These are phyloP conservation scores for Paxillus involutus DNA, from an alignment of 768 basidiomycete species.

Conservation along the genomic window DNA sequence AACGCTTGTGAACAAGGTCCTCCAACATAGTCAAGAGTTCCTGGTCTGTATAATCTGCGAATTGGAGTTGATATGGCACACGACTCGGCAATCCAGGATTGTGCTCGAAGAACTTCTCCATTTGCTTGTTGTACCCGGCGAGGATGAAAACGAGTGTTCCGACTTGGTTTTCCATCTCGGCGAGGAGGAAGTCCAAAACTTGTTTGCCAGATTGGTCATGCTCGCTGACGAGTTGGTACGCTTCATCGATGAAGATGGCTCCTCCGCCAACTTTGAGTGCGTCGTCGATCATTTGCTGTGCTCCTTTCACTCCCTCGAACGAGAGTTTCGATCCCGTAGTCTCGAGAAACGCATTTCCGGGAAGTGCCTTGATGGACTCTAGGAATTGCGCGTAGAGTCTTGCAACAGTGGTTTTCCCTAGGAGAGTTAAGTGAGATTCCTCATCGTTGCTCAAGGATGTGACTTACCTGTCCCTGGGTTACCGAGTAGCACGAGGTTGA, in stretches of 20 bases:
- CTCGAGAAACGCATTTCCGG: constrained; percentile 56
- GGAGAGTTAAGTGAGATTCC: background rate
- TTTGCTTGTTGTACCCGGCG: constrained; percentile 69
- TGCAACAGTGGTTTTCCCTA: constrained; percentile 73
- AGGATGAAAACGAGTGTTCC: constrained; percentile 69
- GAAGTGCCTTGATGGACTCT: constrained; percentile 52
- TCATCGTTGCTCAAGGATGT: background rate
- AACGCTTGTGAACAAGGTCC: constrained; percentile 45
- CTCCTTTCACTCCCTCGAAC: constrained; percentile 54
- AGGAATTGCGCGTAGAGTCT: constrained; percentile 65
- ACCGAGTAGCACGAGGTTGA: constrained; percentile 62
- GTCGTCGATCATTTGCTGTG: constrained; percentile 51
- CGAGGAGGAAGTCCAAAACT: constrained; percentile 69
- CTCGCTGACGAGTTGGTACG: constrained; percentile 61
- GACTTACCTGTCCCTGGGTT: constrained; percentile 72
- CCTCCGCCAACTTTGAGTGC: constrained; percentile 60
- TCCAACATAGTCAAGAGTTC: constrained; percentile 59
- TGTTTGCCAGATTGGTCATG: constrained; percentile 51
- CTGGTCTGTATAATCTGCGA: constrained; percentile 59
- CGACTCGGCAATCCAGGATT: constrained; percentile 71
- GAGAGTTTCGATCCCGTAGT: constrained; percentile 64
- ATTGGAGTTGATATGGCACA: constrained; percentile 59
- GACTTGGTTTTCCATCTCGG: constrained; percentile 73
- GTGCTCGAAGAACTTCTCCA: constrained; percentile 79
- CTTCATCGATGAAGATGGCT: constrained; percentile 70